Base-by-base conservation (phyloP, 208 protist genomes). In the Strigomonas culicis region DNA sequence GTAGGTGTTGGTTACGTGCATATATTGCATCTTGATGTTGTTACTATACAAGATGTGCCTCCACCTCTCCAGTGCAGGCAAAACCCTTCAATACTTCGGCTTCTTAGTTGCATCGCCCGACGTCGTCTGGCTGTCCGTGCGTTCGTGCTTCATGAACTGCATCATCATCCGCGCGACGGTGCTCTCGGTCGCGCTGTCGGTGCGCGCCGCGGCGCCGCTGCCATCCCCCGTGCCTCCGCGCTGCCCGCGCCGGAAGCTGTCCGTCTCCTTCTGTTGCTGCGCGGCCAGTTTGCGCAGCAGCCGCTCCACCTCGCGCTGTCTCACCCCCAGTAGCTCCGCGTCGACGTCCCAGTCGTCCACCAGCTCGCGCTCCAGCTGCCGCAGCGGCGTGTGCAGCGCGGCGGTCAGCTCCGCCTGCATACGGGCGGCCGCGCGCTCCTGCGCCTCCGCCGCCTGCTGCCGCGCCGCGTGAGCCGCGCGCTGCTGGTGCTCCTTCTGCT, bases 281-380 rank as follows among this genome's bases (percentile, higher is more conserved):
- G 50, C 49, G 30, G 58, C 58, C 6, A 94, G 63, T 50, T 82
- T 62, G 25, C 52, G 34, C 59, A 94, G 64, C 50, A 94, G 67
- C 41, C 55, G 50, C 47, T 66, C 61, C 11, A 91, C 74, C 25
- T 94, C 88, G 27, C 32, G 30, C 34, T 65, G 62, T 60, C 92
- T 94, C 72, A 86, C 79, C n/a, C 24, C 49, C 43, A 94, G 65
- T 49, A 88, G 62, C 1, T 88, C 84, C 56, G 71, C 77, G 36
- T 88, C 79, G 21, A 94, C 77, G 52, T 92, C 80, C 83, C 84
- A 92, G 36, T 90, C 84, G 15, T 76, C 70, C 28, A 94, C 72
- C 24, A 94, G 47, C 57, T 75, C 78, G 24, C 59, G 59, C 70
- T 92, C 82, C 80, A 92, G 85, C 62, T 76, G 68, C 25, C 75